phyloP scores from a whole-genome alignment of 306 rosid genomes.

The Quercus agrifolia region DNA sequence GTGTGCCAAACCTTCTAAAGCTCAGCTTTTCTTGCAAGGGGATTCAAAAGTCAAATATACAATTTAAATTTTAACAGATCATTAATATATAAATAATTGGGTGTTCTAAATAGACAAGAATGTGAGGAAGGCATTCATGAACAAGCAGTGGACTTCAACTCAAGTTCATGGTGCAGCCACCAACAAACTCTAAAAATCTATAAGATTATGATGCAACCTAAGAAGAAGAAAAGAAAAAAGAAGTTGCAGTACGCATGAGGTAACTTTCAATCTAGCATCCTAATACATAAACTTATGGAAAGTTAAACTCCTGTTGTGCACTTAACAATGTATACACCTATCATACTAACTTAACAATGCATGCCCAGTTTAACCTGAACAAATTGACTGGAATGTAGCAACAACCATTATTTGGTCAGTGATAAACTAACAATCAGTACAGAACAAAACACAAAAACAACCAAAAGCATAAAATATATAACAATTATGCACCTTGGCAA shows the following conservation, averaged over 20 bases:
- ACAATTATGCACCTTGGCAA: slow-evolving; percentile 45
- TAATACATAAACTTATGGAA: no score
- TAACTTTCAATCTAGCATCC: no score
- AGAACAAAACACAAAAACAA: not conserved
- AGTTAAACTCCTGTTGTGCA: no score
- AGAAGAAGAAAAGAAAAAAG: not conserved
- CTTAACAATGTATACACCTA: no score
- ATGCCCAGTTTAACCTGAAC: no score
- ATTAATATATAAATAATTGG: not conserved
- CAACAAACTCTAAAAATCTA: not conserved
- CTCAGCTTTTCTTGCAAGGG: not conserved
- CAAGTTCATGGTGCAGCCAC: not conserved
- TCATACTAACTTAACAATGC: no score
- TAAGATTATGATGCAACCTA: not conserved
- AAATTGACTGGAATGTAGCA: not conserved
- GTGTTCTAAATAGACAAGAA: not conserved
- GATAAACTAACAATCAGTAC: not conserved
- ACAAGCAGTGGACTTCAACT: not conserved
- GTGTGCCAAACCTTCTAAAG: not conserved
- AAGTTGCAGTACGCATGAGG: no score
- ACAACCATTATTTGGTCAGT: not conserved
- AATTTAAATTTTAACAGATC: not conserved
- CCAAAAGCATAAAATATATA: not conserved
- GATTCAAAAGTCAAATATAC: not conserved
- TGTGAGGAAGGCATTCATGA: not conserved